These are phyloP conservation scores for Alternaria ethzedia DNA, from an alignment of 2,329 filamentous ascomycete genomes.

Conservation along the genomic window DNA sequence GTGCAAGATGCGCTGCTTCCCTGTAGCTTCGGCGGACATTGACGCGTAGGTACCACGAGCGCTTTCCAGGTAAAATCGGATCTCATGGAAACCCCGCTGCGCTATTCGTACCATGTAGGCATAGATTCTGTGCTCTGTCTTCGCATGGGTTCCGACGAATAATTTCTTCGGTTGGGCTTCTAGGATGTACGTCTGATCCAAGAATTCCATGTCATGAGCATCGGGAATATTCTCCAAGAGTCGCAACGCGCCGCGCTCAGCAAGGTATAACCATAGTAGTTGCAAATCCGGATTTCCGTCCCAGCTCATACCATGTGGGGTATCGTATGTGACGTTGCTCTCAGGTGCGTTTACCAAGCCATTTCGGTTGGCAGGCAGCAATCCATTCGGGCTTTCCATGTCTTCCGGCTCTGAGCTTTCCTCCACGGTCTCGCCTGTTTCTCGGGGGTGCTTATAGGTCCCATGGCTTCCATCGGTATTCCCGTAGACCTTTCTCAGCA, in stretches of 20 bases:
- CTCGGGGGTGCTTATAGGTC: background rate
- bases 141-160: constrained; percentile 8
- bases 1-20: constrained; percentile 13
- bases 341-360: background rate
- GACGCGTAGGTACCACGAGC: background rate
- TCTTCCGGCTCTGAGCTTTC: constrained; percentile 16
- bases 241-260: constrained; percentile 3
- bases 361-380: constrained; percentile 3
- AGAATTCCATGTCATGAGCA: constrained; percentile 10
- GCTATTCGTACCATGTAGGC: constrained; percentile 10
- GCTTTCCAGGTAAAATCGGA: constrained; percentile 10
- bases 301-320: background rate
- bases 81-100: constrained; percentile 5
- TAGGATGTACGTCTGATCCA: constrained; percentile 5
- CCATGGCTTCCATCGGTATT: background rate
- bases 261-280: constrained; percentile 6
- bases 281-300: constrained; percentile 5
- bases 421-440: constrained; percentile 2
- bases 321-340: background rate
- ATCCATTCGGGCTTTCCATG: background rate
- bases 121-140: constrained; percentile 12
- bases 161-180: constrained; percentile 16
- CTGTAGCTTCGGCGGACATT: constrained; percentile 1
- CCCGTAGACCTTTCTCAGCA: constrained; percentile 1
- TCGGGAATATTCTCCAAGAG: constrained; percentile 17